Base-by-base conservation (phyloP, 192 early-diverging fungal genomes). In the Coemansia sp. region DNA sequence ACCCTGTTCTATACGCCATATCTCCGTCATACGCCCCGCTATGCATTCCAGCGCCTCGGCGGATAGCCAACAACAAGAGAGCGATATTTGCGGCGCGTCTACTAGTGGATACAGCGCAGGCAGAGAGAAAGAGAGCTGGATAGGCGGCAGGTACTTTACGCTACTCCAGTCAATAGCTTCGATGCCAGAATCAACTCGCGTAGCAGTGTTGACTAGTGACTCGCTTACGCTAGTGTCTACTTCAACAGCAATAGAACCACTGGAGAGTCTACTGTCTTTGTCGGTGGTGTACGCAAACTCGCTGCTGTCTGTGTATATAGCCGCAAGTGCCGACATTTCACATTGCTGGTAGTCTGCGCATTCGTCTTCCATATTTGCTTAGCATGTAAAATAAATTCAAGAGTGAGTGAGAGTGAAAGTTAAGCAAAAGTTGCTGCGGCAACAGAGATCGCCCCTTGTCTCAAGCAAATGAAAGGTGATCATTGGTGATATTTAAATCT, bases 301-400 rank as follows among this genome's bases (percentile, higher is more conserved):
- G 18, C 16, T 22, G 7, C 8, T 41, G 60, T 52, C 36, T 9
- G 36, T 57, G 73, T 75, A 75, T 33, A 75, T 69, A 18, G 68
- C 73, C 0, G 40, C 41, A 27, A 75, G 52, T 2, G 68, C 73
- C 39, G 69, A 68, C 73, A 75, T 75, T 57, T 75, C 73, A 27
- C 53, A 53, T 3, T 41, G 63, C 73, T 75, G 73, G 38, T 70
- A 64, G 53, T 75, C 73, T 10, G 34, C 18, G 57, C 68, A 75
- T 31, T 70, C 68, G 31, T 43, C 29, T 22, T 74, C 58, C 69
- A 63, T 71, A 1, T 24, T 43, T 38, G 8, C 36, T 38, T 38
- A 9, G 36, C 36, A 13, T 13, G 13, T 3, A 44, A 16, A 44
- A 15, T 44, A 16, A 16, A 16, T 44, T 13, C 16, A 44, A 15